Evolutionary conservation across 2,329 filamentous ascomycete species (phyloP).

Genomic region (Neonectria coccinea): DNA sequence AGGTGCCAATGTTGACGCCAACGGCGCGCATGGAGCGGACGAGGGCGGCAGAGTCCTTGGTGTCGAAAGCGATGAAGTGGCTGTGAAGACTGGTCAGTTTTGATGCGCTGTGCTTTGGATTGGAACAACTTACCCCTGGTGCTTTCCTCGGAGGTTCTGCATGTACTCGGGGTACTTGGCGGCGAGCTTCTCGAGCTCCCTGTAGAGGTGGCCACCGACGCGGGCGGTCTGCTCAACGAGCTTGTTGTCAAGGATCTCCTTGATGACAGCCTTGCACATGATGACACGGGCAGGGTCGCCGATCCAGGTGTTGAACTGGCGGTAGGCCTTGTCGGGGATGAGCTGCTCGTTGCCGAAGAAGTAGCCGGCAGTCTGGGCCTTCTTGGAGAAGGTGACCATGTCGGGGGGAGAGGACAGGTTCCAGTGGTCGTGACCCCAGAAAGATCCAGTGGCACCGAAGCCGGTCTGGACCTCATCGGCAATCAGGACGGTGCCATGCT

Average conservation of each 20-base stretch:
- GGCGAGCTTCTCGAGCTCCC: constrained; percentile 71
- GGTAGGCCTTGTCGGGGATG: constrained; percentile 83
- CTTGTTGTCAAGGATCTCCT: constrained; percentile 77
- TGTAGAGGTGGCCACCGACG: constrained; percentile 76
- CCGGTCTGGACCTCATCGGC: constrained; percentile 87
- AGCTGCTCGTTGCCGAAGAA: constrained; percentile 82
- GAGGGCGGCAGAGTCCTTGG: constrained; percentile 75
- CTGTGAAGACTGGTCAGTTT: constrained; percentile 29
- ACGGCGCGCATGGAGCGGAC: constrained; percentile 76
- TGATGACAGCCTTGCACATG: constrained; percentile 81
- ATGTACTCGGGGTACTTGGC: constrained; percentile 76
- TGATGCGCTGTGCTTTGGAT: background rate
- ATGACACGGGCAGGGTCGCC: constrained; percentile 83
- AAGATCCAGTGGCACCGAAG: constrained; percentile 85
- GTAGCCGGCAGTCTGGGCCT: constrained; percentile 86
- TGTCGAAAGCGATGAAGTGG: constrained; percentile 86
- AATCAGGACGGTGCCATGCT: constrained; percentile 78
- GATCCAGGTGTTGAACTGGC: constrained; percentile 92
- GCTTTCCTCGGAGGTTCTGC: constrained; percentile 80
- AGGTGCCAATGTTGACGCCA: constrained; percentile 84
- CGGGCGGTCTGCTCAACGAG: constrained; percentile 74
- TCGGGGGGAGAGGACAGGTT: constrained; percentile 77
- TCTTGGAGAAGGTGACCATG: constrained; percentile 91
- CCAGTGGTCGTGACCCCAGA: constrained; percentile 92
- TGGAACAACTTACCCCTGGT: constrained; percentile 61